phyloP scores from a whole-genome alignment of 805 yeast genomes.

The Candida sakaeoensis region DNA sequence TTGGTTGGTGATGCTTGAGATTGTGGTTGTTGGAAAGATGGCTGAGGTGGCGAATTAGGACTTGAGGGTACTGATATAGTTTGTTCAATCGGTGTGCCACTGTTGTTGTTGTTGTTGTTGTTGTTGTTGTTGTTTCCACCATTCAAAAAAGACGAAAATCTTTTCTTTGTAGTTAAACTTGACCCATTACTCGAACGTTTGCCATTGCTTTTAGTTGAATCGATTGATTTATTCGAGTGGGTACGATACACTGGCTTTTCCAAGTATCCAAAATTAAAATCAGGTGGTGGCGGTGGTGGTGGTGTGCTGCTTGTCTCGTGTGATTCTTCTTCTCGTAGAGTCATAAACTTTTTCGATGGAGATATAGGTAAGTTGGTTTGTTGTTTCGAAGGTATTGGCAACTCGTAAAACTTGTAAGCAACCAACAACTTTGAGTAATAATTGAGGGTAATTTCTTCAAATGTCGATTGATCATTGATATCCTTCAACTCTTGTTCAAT shows the following conservation, averaged over 20 bases:
- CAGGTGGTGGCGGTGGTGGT: neutral
- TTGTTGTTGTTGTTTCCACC: too few relatives aligned
- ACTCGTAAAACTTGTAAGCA: constrained; percentile 31
- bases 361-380: neutral
- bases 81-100: neutral
- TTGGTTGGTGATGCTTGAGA: neutral
- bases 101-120: too few relatives aligned
- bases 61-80: constrained; percentile 2
- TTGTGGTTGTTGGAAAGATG: constrained; percentile 1
- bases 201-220: constrained; percentile 4
- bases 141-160: constrained; percentile 6
- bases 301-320: constrained; percentile 1
- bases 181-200: neutral
- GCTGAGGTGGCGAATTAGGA: constrained; percentile 5
- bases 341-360: neutral
- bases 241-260: constrained; percentile 6
- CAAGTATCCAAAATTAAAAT: neutral
- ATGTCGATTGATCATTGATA: constrained; percentile 4
- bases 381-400: constrained; percentile 11
- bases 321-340: constrained; percentile 10
- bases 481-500: constrained; percentile 16
- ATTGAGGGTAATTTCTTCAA: constrained; percentile 24
- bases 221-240: constrained; percentile 6
- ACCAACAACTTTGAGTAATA: constrained; percentile 29
- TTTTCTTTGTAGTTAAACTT: constrained; percentile 1